Evolutionary conservation across 2,329 filamentous ascomycete genomes (phyloP).

Genomic region (Botrytis deweyae): DNA sequence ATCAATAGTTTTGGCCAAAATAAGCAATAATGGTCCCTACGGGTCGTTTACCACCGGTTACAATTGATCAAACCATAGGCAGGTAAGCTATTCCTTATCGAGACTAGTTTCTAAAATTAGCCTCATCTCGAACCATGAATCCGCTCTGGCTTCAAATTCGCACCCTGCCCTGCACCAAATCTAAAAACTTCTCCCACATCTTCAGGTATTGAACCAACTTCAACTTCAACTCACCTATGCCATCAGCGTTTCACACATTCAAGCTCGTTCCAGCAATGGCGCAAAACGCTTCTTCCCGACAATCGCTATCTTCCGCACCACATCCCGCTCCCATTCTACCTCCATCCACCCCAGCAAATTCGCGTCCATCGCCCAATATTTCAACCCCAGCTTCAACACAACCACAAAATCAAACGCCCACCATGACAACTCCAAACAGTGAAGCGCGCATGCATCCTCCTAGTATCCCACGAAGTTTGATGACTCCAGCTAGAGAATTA

Average conservation of each 20-base stretch:
- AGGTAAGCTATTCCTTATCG: not conserved
- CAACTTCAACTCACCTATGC: conserved; percentile 24
- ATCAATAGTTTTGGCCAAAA: not conserved
- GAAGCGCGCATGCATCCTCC: conserved; percentile 39
- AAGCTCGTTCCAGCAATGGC: conserved; percentile 39
- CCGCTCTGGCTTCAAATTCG: conserved; percentile 12
- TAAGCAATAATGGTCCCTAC: not conserved
- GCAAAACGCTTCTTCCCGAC: conserved; percentile 24
- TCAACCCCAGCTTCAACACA: conserved; percentile 24
- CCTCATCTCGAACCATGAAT: conserved; percentile 16
- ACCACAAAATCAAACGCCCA: conserved; percentile 29
- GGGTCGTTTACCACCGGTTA: not conserved
- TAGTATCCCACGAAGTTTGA: conserved; percentile 34
- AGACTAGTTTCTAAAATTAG: conserved; percentile 17
- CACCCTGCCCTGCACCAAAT: conserved; percentile 5
- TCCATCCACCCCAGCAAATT: conserved; percentile 34
- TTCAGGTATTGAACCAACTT: not conserved
- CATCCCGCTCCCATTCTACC: conserved; percentile 34
- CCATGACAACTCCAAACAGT: conserved; percentile 30
- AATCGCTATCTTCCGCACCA: conserved; percentile 20
- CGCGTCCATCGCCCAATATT: conserved; percentile 24
- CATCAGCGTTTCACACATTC: conserved; percentile 38
- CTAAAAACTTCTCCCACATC: conserved; percentile 16
- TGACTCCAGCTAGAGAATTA: conserved; percentile 37
- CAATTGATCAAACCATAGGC: not conserved